phyloP scores from a whole-genome alignment of 2,329 filamentous ascomycete genomes.

The Fusarium poae region DNA sequence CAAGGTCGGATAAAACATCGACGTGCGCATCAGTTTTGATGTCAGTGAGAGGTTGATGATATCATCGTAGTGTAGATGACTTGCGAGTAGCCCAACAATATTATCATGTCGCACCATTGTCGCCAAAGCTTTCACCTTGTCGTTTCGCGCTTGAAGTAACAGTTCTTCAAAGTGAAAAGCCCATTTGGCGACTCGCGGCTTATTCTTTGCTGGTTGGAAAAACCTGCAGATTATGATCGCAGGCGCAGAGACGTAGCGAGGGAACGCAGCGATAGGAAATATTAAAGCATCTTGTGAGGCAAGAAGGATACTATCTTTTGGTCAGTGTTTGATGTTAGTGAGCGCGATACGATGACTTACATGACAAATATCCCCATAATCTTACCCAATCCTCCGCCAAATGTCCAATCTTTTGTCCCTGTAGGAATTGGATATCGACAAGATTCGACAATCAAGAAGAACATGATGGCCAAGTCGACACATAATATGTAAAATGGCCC shows the following conservation, averaged over 20 bases:
- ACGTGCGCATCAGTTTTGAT: constrained; percentile 11
- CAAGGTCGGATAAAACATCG: not conserved
- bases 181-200: not conserved
- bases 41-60: constrained; percentile 16
- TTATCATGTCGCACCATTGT: not conserved
- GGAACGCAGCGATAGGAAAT: constrained; percentile 2
- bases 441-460: constrained; percentile 15
- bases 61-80: constrained; percentile 22
- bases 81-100: not conserved
- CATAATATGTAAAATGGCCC: constrained; percentile 24
- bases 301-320: not conserved
- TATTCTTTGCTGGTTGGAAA: not conserved
- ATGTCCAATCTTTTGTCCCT: constrained; percentile 1
- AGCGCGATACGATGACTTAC: not conserved
- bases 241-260: constrained; percentile 11
- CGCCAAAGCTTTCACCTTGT: fast-evolving
- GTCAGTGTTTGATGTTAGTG: not conserved
- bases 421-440: constrained; percentile 21
- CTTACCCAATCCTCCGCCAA: constrained; percentile 15
- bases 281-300: not conserved
- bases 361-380: constrained; percentile 26
- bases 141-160: fast-evolving
- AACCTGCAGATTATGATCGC: constrained; percentile 1
- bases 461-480: constrained; percentile 11
- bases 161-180: not conserved